phyloP scores from a whole-genome alignment of 495 filamentous ascomycete genomes.

The Neurospora pannonica region DNA sequence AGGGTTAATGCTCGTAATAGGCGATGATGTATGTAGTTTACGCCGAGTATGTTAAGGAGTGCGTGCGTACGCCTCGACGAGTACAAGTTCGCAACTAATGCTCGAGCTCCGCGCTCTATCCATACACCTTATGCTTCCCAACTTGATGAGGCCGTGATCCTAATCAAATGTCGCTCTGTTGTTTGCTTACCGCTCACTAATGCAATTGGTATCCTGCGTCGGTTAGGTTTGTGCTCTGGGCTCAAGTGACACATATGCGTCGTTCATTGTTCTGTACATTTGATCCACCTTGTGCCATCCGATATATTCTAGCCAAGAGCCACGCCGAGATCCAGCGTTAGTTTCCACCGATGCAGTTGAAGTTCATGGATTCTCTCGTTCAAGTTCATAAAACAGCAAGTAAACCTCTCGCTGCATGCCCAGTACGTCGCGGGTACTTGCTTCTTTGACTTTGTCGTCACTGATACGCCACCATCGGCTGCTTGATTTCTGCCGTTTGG shows the following conservation, averaged over 20 bases:
- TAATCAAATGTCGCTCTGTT: background rate
- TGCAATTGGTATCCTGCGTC: background rate
- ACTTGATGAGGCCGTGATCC: background rate
- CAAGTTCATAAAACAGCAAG: slow-evolving; percentile 88
- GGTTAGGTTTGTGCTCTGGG: background rate
- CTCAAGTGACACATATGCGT: background rate
- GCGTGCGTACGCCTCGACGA: background rate
- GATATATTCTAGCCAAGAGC: background rate
- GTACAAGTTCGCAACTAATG: background rate
- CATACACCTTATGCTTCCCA: background rate
- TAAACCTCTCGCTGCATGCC: slow-evolving; percentile 95
- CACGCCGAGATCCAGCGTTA: background rate
- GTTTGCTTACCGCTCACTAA: background rate
- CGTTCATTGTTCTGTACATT: background rate
- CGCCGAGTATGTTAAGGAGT: background rate
- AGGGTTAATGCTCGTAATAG: background rate
- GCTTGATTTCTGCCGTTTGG: slow-evolving; percentile 50
- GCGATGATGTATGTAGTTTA: background rate
- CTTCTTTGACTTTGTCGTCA: slow-evolving; percentile 92
- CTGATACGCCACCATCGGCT: slow-evolving; percentile 96
- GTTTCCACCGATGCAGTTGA: background rate
- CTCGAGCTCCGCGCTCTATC: background rate
- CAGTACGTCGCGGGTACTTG: slow-evolving; percentile 82
- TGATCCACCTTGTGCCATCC: background rate
- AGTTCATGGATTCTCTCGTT: slow-evolving; percentile 16